Conservation (phyloP, 139 green algal genomes). For the Trebouxia sp. region DNA sequence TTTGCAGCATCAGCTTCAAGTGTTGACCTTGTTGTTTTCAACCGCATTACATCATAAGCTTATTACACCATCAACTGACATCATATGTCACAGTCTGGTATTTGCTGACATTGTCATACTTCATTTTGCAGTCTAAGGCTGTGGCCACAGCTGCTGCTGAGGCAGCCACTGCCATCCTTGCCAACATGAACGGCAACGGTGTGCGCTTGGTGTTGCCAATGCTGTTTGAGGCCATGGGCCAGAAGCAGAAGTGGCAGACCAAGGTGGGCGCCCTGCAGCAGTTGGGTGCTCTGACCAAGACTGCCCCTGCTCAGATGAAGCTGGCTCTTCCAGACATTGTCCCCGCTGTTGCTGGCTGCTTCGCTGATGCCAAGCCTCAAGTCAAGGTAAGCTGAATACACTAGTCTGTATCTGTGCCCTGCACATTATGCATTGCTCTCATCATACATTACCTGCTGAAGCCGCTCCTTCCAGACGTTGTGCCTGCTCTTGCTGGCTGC, state of each 20-base stretch:
- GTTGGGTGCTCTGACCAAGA: slow-evolving; percentile 59
- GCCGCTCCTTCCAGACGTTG: slow-evolving; percentile 70
- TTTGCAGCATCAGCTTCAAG: background rate
- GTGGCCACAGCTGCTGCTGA: slow-evolving; percentile 55
- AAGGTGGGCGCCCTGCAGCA: slow-evolving; percentile 73
- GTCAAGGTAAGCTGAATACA: slow-evolving; percentile 37
- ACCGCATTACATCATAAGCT: too few relatives aligned
- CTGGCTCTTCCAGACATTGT: slow-evolving; percentile 76
- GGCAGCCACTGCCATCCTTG: slow-evolving; percentile 47
- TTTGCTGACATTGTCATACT: background rate
- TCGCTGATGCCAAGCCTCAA: slow-evolving; percentile 73
- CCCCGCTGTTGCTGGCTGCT: slow-evolving; percentile 63
- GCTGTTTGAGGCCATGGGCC: slow-evolving; percentile 69
- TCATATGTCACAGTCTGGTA: background rate
- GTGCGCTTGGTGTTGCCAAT: slow-evolving; percentile 57
- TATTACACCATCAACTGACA: background rate
- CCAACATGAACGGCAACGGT: slow-evolving; percentile 49
- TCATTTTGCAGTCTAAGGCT: slow-evolving; percentile 40
- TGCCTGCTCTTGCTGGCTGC: slow-evolving; percentile 68
- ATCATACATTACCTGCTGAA: too few relatives aligned
- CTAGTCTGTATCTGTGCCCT: background rate
- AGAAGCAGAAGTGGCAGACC: slow-evolving; percentile 72
- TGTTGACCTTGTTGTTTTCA: background rate
- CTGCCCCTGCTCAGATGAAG: slow-evolving; percentile 59
- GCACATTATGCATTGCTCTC: too few relatives aligned